Evolutionary conservation across 805 yeast species (phyloP).

Genomic region (Priceomyces castillae): DNA sequence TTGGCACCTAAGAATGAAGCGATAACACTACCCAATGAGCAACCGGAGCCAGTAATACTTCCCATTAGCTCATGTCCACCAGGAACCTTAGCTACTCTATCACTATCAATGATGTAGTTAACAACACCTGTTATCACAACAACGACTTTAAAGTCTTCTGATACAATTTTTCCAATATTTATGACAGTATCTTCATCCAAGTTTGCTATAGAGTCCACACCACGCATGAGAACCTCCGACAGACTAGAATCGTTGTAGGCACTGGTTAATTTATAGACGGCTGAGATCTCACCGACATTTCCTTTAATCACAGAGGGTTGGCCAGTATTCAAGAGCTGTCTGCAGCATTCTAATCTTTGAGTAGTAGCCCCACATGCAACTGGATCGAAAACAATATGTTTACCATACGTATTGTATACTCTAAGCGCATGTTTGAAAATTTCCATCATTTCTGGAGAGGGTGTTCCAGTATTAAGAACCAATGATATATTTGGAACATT

Average conservation of each 20-base stretch:
- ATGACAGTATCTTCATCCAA: slow-evolving; percentile 24
- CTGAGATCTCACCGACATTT: slow-evolving; percentile 77
- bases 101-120: slow-evolving; percentile 26
- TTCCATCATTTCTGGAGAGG: slow-evolving; percentile 41
- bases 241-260: slow-evolving; percentile 12
- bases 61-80: slow-evolving; percentile 70
- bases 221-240: slow-evolving; percentile 51
- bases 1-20: slow-evolving; percentile 54
- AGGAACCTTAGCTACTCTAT: slow-evolving; percentile 26
- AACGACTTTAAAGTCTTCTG: slow-evolving; percentile 50
- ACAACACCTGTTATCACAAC: slow-evolving; percentile 68
- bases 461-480: slow-evolving; percentile 76
- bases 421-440: slow-evolving; percentile 50
- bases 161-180: slow-evolving; percentile 46
- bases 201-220: slow-evolving; percentile 57
- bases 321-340: slow-evolving; percentile 52
- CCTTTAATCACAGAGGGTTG: slow-evolving; percentile 74
- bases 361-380: slow-evolving; percentile 88
- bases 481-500: slow-evolving; percentile 51
- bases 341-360: slow-evolving; percentile 50
- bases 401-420: slow-evolving; percentile 53
- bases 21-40: slow-evolving; percentile 73
- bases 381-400: slow-evolving; percentile 80
- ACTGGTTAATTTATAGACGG: slow-evolving; percentile 43
- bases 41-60: slow-evolving; percentile 76